A percentile compares a stretch with the other conserved stretches of the same genome.
Evolutionary conservation across 2,329 filamentous ascomycete species (phyloP).

Genomic region (Trichoderma sp.): DNA sequence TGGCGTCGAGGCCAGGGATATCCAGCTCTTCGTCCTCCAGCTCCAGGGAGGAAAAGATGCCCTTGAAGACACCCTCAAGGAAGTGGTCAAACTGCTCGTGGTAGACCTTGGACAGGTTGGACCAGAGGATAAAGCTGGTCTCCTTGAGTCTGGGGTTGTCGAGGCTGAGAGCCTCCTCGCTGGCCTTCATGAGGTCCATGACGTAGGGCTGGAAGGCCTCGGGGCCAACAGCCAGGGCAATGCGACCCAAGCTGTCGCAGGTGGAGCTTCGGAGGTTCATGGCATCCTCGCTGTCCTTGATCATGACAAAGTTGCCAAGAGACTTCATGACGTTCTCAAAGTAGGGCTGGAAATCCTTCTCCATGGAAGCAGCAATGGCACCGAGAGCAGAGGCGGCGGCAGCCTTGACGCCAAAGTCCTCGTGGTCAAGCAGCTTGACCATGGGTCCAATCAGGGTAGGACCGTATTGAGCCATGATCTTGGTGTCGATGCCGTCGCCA

Average conservation of each 20-base stretch:
- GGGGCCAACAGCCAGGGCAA: constrained; percentile 83
- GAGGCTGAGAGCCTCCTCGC: constrained; percentile 84
- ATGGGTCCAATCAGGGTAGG: constrained; percentile 81
- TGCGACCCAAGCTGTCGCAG: constrained; percentile 90
- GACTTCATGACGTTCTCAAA: constrained; percentile 88
- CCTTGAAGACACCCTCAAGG: constrained; percentile 74
- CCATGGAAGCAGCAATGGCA: constrained; percentile 83
- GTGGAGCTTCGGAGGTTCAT: constrained; percentile 87
- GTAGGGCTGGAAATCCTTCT: constrained; percentile 83
- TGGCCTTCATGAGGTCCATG: constrained; percentile 84
- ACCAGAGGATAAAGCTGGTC: constrained; percentile 97
- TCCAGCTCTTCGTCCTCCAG: constrained; percentile 87
- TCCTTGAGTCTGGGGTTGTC: constrained; percentile 90
- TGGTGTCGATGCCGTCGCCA: constrained; percentile 79
- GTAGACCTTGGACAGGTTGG: constrained; percentile 91
- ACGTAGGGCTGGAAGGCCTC: constrained; percentile 90
- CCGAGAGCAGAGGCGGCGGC: constrained; percentile 87
- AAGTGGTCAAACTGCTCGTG: constrained; percentile 79
- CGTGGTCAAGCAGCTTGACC: constrained; percentile 78
- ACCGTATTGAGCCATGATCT: constrained; percentile 78
- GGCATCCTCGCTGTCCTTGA: constrained; percentile 89
- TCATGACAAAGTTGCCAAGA: constrained; percentile 78
- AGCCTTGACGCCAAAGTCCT: constrained; percentile 87
- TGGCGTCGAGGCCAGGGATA: constrained; percentile 59
- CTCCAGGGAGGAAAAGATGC: constrained; percentile 80